Conservation (phyloP, 2,329 filamentous ascomycete genomes). For the Fusarium irregulare region DNA sequence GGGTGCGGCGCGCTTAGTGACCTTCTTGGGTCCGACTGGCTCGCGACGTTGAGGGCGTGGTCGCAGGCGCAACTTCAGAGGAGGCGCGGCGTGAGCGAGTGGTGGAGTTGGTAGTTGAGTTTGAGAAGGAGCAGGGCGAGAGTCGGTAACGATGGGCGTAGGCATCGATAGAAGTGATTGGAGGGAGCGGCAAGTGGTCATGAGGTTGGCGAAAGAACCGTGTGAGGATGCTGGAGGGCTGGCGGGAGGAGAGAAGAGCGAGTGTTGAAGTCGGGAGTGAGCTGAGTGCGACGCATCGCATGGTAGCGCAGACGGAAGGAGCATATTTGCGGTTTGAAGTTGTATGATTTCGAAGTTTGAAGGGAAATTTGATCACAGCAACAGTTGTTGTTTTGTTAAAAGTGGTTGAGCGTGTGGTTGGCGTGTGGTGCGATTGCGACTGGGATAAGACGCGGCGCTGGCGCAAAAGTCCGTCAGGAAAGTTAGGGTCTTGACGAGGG, state of each 20-base stretch:
- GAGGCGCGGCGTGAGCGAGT: conserved; percentile 61
- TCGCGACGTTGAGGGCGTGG: conserved; percentile 54
- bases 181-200: conserved; percentile 69
- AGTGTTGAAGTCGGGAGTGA: conserved; percentile 60
- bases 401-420: conserved; percentile 27
- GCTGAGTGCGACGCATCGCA: conserved; percentile 65
- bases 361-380: background rate
- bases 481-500: background rate
- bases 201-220: conserved; percentile 64
- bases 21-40: conserved; percentile 55
- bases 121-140: conserved; percentile 43
- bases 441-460: conserved; percentile 26
- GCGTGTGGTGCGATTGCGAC: conserved; percentile 43
- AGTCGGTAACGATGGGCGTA: conserved; percentile 53
- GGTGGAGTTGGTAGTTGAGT: conserved; percentile 66
- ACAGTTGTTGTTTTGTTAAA: conserved; percentile 25
- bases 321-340: conserved; percentile 56
- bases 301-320: conserved; percentile 68
- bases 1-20: conserved; percentile 63
- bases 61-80: conserved; percentile 67
- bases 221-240: conserved; percentile 63
- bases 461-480: conserved; percentile 30
- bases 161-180: conserved; percentile 65
- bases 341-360: background rate
- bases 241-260: conserved; percentile 69